Base-by-base conservation (phyloP, 352 stramenopile species). In the Phytophthora boehmeriae region DNA sequence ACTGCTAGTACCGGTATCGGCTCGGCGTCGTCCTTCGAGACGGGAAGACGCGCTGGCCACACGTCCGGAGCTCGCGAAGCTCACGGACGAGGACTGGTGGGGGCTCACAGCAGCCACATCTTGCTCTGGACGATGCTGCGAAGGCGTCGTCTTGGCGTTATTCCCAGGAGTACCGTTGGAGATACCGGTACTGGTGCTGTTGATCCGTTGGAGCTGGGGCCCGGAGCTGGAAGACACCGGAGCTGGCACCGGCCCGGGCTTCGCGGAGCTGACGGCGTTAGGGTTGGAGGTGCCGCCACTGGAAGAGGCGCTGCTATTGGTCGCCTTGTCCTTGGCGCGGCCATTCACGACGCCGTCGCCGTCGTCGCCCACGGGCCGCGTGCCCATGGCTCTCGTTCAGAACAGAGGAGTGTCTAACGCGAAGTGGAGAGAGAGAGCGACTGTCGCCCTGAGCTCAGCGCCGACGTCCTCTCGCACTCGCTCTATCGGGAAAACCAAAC, bases 1-100 rank as follows among this genome's bases (percentile, higher is more conserved):
- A 20, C 44, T 20, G 41, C 54, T 73, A n/a, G n/a, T n/a, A 45
- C 68, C 63, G 34, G 67, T 79, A 45, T 75, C 71, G 10, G 67
- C 71, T 28, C 71, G 71, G 10, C 67, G 55, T 10, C 67, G 63
- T 5, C 57, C 64, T 13, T 53, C 58, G 6, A 60, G 30, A 9
- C 59, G 51, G 20, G 38, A 44, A 11, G 38, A 44, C 38, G 45
- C 54, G 39, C 58, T 78, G 4, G 63, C 47, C 4, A 62, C 50
- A 34, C 60, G 53, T 8, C 49, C 42, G 8, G 39, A 27, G 22
- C 42, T 22, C 44, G 25, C 25, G 27, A 20, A 32, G 35, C 35
- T 52, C 14, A 43, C 22, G 8, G 66, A 67, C 6, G 58, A 9
- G 9, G 57, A 66, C 36, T 28, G 41, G 27, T 50, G 57, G n/a